Evolutionary conservation across 2,329 filamentous ascomycete species (phyloP), one percentile per base, ranked within the genome.

Genomic region (Didymella pinodella): DNA sequence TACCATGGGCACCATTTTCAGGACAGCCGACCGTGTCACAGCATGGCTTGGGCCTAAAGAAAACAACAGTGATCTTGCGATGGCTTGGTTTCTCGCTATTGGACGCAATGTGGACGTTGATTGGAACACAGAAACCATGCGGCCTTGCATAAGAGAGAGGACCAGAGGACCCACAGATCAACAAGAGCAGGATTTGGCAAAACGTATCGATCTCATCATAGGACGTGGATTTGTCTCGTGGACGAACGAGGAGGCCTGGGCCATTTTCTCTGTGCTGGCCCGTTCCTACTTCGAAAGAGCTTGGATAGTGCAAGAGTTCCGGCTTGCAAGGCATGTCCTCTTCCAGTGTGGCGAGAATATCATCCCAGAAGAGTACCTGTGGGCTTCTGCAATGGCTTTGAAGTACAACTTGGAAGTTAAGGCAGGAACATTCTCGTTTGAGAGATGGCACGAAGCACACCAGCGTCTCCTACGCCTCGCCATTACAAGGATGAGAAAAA

Each of bases 231-330:
- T 22, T 22, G 22, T 22, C 3, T 3, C 22, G 3, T 32, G 45
- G 45, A 22, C 45, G 1, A 8, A 4, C n/a, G 29, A 32, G 10
- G 28, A 47, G 18, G 31, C 8, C 8, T 2, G 5, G 11, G 31
- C 45, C 1, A 18, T 47, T n/a, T 31, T 16, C 29, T 7, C 2
- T 18, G 2, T 47, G n/a, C n/a, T 47, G 5, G 14, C 12, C 7
- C 45, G 45, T 22, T 18, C 45, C 18, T 47, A 47, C 5, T 47
- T 47, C 25, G 11, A 11, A 25, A 47, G 45, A 47, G 45, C 45
- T 16, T 47, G 45, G 45, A 25, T 34, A 2, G n/a, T 25, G 18
- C 45, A 47, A 22, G 45, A 47, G 12, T 10, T 47, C 0, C n/a
- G 45, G 4, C 28, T 32, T 32, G 45, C 45, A 22, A 22, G 12